Conservation (phyloP, 1,139 yeast species). For the Lodderomyces margitis region DNA sequence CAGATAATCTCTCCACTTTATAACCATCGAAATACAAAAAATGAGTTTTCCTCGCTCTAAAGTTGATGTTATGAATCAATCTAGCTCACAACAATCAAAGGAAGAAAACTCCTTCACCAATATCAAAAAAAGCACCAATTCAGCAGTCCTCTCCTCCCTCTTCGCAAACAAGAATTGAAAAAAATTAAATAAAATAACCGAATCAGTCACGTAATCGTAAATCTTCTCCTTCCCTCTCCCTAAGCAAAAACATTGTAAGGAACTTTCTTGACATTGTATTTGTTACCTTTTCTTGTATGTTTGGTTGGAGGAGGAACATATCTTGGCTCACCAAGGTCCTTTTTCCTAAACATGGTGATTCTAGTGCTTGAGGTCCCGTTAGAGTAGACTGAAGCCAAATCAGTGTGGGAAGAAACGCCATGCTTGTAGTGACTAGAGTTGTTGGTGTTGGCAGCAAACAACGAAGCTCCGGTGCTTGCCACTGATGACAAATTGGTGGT, state of each 20-base stretch:
- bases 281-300: slow-evolving; percentile 22
- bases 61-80: neutral
- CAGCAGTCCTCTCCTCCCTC: too few species aligned
- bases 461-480: slow-evolving; percentile 7
- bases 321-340: slow-evolving; percentile 13
- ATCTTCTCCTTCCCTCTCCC: neutral
- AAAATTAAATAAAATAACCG: neutral
- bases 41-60: neutral
- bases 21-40: neutral
- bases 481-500: slow-evolving; percentile 7
- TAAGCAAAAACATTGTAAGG: slow-evolving; percentile 29
- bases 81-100: slow-evolving; percentile 1
- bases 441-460: slow-evolving; percentile 9
- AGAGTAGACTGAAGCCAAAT: slow-evolving; percentile 30
- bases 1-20: too few species aligned
- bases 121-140: too few species aligned
- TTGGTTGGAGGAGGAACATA: slow-evolving; percentile 21
- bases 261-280: slow-evolving; percentile 30
- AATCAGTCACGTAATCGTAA: neutral
- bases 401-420: slow-evolving; percentile 17
- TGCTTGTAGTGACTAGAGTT: slow-evolving; percentile 12
- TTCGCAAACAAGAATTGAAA: neutral
- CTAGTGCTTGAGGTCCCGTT: slow-evolving; percentile 31
- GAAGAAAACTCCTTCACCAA: neutral
- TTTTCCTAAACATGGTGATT: slow-evolving; percentile 31